Percentiles rank a stretch among this genome's conserved stretches.
These are phyloP conservation scores for Yarrowia bubula DNA, from an alignment of 805 yeast species.

Conservation along the genomic window DNA sequence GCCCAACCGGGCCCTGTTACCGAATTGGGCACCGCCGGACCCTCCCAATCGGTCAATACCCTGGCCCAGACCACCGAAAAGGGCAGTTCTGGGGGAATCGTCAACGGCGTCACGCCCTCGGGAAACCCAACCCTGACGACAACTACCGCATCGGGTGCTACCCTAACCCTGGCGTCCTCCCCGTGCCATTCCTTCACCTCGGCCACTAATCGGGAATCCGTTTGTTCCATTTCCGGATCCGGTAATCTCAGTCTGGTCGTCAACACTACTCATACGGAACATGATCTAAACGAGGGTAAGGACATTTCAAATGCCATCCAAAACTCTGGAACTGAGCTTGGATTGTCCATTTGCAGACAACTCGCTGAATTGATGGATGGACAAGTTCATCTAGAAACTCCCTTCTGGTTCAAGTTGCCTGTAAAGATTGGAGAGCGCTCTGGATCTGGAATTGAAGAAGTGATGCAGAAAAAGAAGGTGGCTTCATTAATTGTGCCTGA, in stretches of 20 bases:
- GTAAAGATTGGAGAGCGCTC: not conserved
- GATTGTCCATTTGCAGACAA: slow-evolving; percentile 84
- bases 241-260: not conserved
- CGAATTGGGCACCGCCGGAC: no score
- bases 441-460: not conserved
- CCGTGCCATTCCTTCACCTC: not conserved
- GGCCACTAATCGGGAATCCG: not conserved
- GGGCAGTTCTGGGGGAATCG: no score
- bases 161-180: not conserved
- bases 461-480: not conserved
- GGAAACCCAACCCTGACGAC: no score
- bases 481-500: not conserved
- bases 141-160: no score
- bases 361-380: slow-evolving; percentile 91
- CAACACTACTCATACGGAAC: slow-evolving; percentile 11
- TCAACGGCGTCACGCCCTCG: no score
- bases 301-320: slow-evolving; percentile 21
- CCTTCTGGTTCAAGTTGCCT: slow-evolving; percentile 18
- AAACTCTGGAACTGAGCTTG: slow-evolving; percentile 79
- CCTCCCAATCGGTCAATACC: no score
- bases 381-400: slow-evolving; percentile 57
- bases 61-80: no score
- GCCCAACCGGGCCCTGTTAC: no score
- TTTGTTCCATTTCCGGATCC: not conserved
- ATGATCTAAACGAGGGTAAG: slow-evolving; percentile 20